A percentile compares a stretch with the other conserved stretches of the same genome.
Conservation (phyloP, 768 basidiomycete species). For the Tylopilus vinaceipallidus region DNA sequence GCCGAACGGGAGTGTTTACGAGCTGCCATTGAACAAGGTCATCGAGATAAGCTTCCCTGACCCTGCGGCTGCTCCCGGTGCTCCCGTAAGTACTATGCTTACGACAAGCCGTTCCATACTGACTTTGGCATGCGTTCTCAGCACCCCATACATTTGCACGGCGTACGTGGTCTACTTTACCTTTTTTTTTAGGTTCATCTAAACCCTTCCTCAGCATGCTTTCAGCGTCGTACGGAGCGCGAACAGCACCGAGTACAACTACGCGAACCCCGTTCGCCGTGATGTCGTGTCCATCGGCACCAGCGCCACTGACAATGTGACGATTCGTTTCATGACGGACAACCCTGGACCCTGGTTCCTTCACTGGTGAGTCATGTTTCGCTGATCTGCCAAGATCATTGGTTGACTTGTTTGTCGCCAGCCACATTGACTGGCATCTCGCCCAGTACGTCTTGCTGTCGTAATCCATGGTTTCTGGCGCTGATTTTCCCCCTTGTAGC, state of each 20-base stretch:
- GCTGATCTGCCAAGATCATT: neutral
- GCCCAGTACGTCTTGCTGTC: slow-evolving; percentile 14
- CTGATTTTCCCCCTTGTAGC: slow-evolving; percentile 10
- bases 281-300: slow-evolving; percentile 32
- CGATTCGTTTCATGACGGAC: slow-evolving; percentile 60
- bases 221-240: slow-evolving; percentile 38
- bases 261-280: slow-evolving; percentile 35
- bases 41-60: slow-evolving; percentile 49
- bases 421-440: slow-evolving; percentile 34
- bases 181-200: neutral
- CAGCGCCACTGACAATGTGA: slow-evolving; percentile 41
- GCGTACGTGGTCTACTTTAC: slow-evolving; percentile 26
- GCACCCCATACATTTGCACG: slow-evolving; percentile 43
- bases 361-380: slow-evolving; percentile 33
- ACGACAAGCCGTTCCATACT: neutral
- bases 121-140: slow-evolving; percentile 3
- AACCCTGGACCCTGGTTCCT: slow-evolving; percentile 66
- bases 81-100: slow-evolving; percentile 27
- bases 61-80: slow-evolving; percentile 21
- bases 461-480: neutral
- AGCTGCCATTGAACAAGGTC: slow-evolving; percentile 42
- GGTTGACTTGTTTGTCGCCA: slow-evolving; percentile 3
- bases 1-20: slow-evolving; percentile 48
- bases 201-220: slow-evolving; percentile 24
- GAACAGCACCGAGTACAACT: slow-evolving; percentile 32